phyloP scores from a whole-genome alignment of 805 yeast genomes.

The Grigorovia transvaalensis region DNA sequence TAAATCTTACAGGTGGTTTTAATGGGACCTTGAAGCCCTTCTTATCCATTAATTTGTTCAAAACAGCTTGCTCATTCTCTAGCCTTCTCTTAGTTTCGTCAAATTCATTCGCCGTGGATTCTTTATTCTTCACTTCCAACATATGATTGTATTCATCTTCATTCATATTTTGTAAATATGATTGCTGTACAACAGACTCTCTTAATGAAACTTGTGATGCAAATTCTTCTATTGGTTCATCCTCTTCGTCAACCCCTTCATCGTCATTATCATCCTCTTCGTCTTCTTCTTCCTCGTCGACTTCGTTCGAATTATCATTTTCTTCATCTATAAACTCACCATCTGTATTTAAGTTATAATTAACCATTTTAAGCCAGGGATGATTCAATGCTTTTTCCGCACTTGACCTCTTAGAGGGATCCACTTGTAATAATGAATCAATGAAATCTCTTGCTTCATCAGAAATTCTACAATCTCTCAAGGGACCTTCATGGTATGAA shows the following conservation, averaged over 20 bases:
- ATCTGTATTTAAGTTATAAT: neutral
- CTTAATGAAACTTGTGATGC: conserved; percentile 41
- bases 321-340: neutral
- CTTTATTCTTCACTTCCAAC: conserved; percentile 6
- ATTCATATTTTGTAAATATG: conserved; percentile 30
- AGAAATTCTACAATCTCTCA: conserved; percentile 57
- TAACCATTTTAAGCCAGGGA: conserved; percentile 55
- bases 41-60: conserved; percentile 6
- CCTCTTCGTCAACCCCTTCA: neutral
- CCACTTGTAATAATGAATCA: conserved; percentile 58
- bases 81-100: conserved; percentile 9
- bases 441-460: conserved; percentile 64
- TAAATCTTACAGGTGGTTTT: conserved; percentile 19
- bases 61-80: conserved; percentile 9
- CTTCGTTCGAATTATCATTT: neutral
- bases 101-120: neutral
- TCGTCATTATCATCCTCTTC: neutral
- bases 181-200: conserved; percentile 63
- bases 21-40: conserved; percentile 25
- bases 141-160: conserved; percentile 25
- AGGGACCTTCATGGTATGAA: conserved; percentile 66
- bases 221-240: neutral
- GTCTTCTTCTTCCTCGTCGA: neutral
- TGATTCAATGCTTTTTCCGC: conserved; percentile 71
- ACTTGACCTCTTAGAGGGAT: conserved; percentile 60